Percentiles rank a stretch among this genome's conserved stretches.
Evolutionary conservation across 75 land plant species (phyloP).

Genomic region (Cryptomeria japonica): DNA sequence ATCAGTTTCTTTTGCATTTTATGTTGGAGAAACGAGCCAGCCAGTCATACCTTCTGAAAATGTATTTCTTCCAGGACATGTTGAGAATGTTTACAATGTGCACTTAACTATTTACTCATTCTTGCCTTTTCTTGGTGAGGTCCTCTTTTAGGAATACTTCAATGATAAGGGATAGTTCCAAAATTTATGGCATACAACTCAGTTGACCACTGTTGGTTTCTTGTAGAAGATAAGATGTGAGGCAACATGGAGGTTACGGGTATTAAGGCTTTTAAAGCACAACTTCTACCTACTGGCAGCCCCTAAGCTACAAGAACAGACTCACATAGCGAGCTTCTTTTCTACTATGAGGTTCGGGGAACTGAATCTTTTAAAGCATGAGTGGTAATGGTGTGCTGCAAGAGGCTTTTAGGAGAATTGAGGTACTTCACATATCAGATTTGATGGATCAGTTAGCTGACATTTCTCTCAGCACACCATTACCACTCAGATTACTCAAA

Average conservation of each 20-base stretch:
- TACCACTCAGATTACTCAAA: too few relatives aligned
- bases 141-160: not conserved
- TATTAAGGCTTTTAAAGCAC: too few relatives aligned
- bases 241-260: not conserved
- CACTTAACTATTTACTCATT: not conserved
- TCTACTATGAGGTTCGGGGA: too few relatives aligned
- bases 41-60: not conserved
- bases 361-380: too few relatives aligned
- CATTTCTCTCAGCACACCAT: too few relatives aligned
- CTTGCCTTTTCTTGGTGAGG: not conserved
- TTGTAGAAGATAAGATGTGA: not conserved
- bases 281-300: too few relatives aligned
- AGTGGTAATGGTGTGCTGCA: too few relatives aligned
- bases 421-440: too few relatives aligned
- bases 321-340: too few relatives aligned
- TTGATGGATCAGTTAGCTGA: too few relatives aligned
- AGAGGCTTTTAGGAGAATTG: too few relatives aligned
- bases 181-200: not conserved
- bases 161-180: not conserved
- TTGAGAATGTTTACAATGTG: not conserved
- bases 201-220: not conserved
- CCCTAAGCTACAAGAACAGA: too few relatives aligned
- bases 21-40: not conserved
- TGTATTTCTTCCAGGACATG: not conserved
- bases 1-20: not conserved